Evolutionary conservation across 164 flowering plant genomes (phyloP), one percentile per base, ranked within the genome.

Genomic region (Aristolochia contorta): DNA sequence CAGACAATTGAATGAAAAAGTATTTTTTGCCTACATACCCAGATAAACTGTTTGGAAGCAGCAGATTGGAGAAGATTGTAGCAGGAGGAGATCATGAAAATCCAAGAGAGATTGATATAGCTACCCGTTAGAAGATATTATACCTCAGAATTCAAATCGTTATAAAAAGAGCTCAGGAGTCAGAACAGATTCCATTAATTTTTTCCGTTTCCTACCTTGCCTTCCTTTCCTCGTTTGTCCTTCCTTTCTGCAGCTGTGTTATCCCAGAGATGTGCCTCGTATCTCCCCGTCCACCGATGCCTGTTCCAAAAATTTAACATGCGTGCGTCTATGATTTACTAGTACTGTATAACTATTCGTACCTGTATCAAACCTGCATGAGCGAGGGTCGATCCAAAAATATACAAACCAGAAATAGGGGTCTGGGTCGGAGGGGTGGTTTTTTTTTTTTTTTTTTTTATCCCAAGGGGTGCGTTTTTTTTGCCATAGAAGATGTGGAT

Each of bases 211-310:
- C 12, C 25, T 55, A 84, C 96, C 96, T 83, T 89, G 96, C 63
- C 93, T 80, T 73, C 96, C 96, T 77, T 89, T 89, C 67, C 96
- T 82, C 4, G 93, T 89, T 72, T 89, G 96, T 37, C 96, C 96
- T 72, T 89, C 96, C 69, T 86, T 89, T 62, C 87, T 82, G 66
- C 96, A 86, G 69, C 92, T 89, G 53, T n/a, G n/a, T 84, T 89
- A 61, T 89, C 96, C 96, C 96, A 89, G 65, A 89, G 71, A 79
- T 89, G 96, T 16, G 96, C 96, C 60, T 89, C 96, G 69, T 89
- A 89, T 71, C 92, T 79, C 18, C 92, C 92, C 3, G 96, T 88
- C 96, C 96, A 88, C 56, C 96, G 69, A 78, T 89, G 96, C 73
- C 96, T 87, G 46, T 12, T 14, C 25, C 15, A 13, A 21, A 41